Conservation (phyloP, 2,329 filamentous ascomycete genomes). For the Microsporum canis region DNA sequence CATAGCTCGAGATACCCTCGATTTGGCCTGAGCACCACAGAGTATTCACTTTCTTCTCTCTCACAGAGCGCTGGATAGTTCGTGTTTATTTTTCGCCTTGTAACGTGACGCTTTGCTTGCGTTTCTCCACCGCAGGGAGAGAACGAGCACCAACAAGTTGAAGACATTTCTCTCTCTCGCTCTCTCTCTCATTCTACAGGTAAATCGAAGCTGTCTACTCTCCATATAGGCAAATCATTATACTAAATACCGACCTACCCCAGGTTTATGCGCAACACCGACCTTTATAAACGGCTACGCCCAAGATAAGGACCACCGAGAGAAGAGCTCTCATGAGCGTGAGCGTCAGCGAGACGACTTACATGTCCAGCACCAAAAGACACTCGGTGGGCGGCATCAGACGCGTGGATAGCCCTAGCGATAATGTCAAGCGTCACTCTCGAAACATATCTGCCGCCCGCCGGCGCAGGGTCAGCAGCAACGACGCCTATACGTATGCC, state of each 20-base stretch:
- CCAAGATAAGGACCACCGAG: background rate
- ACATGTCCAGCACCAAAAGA: constrained; percentile 39
- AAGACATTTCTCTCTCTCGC: background rate
- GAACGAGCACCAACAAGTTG: background rate
- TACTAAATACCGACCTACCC: background rate
- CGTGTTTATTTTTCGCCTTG: background rate
- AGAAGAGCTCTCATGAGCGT: background rate
- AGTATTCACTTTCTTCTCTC: background rate
- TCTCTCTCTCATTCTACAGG: background rate
- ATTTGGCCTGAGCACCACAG: background rate
- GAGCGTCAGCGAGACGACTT: background rate
- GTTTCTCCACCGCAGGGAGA: background rate
- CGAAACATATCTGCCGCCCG: constrained; percentile 34
- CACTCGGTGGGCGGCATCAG: constrained; percentile 36
- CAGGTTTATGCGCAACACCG: background rate
- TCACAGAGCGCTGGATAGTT: background rate
- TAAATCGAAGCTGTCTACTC: background rate
- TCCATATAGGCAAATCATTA: background rate
- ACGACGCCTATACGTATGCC: constrained; percentile 85
- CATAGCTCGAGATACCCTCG: background rate
- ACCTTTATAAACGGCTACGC: background rate
- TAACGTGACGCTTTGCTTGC: background rate
- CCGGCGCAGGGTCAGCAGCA: constrained; percentile 39
- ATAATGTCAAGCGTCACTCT: constrained; percentile 33
- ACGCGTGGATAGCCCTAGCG: constrained; percentile 35